Evolutionary conservation across 2,329 filamentous ascomycete species (phyloP).

Genomic region (Botrytis elliptica): DNA sequence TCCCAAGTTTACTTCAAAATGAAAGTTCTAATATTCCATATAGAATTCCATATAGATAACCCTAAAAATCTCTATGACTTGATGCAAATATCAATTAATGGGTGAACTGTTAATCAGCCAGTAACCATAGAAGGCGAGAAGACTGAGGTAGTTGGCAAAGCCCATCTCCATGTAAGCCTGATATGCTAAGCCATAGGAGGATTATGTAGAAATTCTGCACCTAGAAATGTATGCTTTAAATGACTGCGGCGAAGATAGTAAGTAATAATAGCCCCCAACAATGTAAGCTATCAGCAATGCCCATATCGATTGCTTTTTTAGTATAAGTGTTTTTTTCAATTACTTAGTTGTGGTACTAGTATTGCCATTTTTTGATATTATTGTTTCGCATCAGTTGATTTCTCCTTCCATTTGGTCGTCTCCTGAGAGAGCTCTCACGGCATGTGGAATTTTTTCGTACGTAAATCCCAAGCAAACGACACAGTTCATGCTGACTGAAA

Average conservation of each 20-base stretch:
- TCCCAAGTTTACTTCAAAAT: neutral
- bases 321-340: neutral
- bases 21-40: no score
- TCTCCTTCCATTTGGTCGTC: neutral
- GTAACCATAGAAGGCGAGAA: neutral
- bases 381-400: neutral
- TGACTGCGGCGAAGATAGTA: neutral
- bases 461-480: neutral
- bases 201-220: neutral
- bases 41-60: neutral
- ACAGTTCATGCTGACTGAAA: neutral
- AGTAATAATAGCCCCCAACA: neutral
- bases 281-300: neutral
- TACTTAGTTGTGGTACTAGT: neutral
- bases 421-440: neutral
- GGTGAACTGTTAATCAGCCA: fast-evolving
- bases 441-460: neutral
- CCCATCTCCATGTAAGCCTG: neutral
- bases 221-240: neutral
- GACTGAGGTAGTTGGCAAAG: neutral
- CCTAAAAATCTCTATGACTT: neutral
- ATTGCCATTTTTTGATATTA: neutral
- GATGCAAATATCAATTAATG: neutral
- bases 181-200: neutral
- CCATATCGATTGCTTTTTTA: no score